Conservation (phyloP, 345 rosid species). For the Schrenkiella parvula region DNA sequence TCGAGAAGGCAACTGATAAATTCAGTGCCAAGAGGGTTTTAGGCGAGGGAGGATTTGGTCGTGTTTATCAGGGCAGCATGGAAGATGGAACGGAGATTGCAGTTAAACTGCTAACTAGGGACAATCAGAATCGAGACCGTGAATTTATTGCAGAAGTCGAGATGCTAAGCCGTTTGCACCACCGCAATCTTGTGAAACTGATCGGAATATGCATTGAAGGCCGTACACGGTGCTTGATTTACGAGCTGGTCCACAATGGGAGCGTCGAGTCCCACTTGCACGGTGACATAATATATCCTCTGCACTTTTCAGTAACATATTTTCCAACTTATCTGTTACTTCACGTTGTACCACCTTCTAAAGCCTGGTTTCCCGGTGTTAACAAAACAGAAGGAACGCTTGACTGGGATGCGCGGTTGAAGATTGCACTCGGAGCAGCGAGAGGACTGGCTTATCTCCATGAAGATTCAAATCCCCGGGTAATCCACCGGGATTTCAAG, state of each 20-base stretch:
- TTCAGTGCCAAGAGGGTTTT: slow-evolving; percentile 82
- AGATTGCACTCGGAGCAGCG: slow-evolving; percentile 98
- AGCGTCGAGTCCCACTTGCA: slow-evolving; percentile 99
- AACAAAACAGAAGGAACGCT: slow-evolving; percentile 69
- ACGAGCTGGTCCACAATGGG: slow-evolving; percentile 93
- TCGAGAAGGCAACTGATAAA: slow-evolving; percentile 84
- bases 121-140: slow-evolving; percentile 84
- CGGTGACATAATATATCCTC: slow-evolving; percentile 46
- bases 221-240: slow-evolving; percentile 75
- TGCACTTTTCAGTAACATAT: background rate
- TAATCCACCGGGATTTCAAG: slow-evolving; percentile 96
- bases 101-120: slow-evolving; percentile 83
- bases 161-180: slow-evolving; percentile 99
- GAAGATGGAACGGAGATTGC: slow-evolving; percentile 88
- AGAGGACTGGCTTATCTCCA: slow-evolving; percentile 99
- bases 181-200: slow-evolving; percentile 96
- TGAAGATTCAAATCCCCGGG: slow-evolving; percentile 98
- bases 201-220: slow-evolving; percentile 96
- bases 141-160: slow-evolving; percentile 97
- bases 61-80: slow-evolving; percentile 74
- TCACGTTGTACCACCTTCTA: slow-evolving; percentile 16
- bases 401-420: slow-evolving; percentile 96
- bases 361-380: slow-evolving; percentile 38
- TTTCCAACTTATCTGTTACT: background rate
- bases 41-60: slow-evolving; percentile 99